Evolutionary conservation across 768 basidiomycete species (phyloP).

Genomic region (Macrolepiota dolichaula): DNA sequence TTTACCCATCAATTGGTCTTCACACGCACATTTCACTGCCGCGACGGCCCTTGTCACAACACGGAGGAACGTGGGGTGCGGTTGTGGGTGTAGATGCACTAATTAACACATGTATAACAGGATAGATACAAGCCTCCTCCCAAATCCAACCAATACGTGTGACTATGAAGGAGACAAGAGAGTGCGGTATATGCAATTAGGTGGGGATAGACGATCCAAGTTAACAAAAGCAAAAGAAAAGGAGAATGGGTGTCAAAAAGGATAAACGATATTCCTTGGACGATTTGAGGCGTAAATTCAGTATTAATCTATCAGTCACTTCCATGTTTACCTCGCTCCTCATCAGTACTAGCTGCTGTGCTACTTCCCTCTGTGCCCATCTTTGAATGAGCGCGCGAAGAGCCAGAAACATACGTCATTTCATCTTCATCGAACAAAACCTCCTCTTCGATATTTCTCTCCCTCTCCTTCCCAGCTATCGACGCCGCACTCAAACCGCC

Average conservation of each 20-base stretch:
- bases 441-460: conserved; percentile 43
- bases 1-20: no score
- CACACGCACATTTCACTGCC: no score
- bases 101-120: neutral
- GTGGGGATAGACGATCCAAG: neutral
- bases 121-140: neutral
- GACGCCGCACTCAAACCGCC: conserved; percentile 21
- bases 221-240: neutral
- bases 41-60: no score
- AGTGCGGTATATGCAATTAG: conserved; percentile 4
- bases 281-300: neutral
- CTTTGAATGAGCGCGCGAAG: conserved; percentile 40
- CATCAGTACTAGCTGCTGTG: conserved; percentile 32
- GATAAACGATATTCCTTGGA: neutral
- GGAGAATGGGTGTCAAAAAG: neutral
- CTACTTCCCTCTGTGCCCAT: conserved; percentile 40
- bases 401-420: conserved; percentile 37
- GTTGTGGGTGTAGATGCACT: neutral
- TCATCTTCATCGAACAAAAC: conserved; percentile 66
- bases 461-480: conserved; percentile 24
- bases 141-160: neutral
- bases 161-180: neutral
- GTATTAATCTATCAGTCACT: neutral
- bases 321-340: conserved; percentile 27
- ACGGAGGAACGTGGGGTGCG: neutral